These are phyloP conservation scores for Gossypium ekmanianum DNA, from an alignment of 345 rosid genomes.

Conservation along the genomic window DNA sequence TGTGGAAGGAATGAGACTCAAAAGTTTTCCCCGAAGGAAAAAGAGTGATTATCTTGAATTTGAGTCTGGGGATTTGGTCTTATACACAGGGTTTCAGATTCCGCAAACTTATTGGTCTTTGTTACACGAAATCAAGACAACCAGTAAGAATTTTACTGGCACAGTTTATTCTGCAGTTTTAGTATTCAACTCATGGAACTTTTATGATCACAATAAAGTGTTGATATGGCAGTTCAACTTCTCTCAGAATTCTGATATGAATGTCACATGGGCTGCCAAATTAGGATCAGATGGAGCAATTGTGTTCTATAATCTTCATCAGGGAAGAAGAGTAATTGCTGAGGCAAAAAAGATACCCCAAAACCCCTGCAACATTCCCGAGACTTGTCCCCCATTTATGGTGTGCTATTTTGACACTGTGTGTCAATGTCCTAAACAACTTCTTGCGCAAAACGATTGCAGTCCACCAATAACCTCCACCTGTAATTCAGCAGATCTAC, in stretches of 20 bases:
- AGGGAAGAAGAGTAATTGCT: constrained; percentile 14
- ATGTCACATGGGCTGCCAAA: constrained; percentile 37
- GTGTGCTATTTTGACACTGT: constrained; percentile 31
- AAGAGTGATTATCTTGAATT: constrained; percentile 31
- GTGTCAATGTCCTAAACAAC: constrained; percentile 40
- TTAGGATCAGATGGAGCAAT: constrained; percentile 39
- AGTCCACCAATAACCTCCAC: constrained; percentile 26
- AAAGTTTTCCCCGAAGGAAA: constrained; percentile 28
- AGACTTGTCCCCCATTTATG: constrained; percentile 29
- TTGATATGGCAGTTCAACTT: constrained; percentile 42
- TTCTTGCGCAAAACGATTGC: constrained; percentile 20
- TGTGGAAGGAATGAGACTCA: constrained; percentile 29
- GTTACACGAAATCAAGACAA: constrained; percentile 28
- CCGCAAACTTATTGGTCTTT: constrained; percentile 55
- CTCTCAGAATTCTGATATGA: constrained; percentile 27
- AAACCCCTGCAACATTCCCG: constrained; percentile 40
- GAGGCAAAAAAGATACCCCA: constrained; percentile 39
- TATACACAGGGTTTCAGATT: constrained; percentile 39
- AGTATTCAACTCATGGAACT: constrained; percentile 45
- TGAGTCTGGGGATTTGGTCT: constrained; percentile 39
- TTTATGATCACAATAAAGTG: constrained; percentile 31
- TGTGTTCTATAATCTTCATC: constrained; percentile 34
- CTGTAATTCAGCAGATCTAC: constrained; percentile 26
- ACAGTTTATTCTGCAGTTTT: constrained; percentile 35
- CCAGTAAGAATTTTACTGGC: constrained; percentile 22